Evolutionary conservation across 1,284 basidiomycete genomes (phyloP).

Genomic region (Bondarzewia mesenterica): DNA sequence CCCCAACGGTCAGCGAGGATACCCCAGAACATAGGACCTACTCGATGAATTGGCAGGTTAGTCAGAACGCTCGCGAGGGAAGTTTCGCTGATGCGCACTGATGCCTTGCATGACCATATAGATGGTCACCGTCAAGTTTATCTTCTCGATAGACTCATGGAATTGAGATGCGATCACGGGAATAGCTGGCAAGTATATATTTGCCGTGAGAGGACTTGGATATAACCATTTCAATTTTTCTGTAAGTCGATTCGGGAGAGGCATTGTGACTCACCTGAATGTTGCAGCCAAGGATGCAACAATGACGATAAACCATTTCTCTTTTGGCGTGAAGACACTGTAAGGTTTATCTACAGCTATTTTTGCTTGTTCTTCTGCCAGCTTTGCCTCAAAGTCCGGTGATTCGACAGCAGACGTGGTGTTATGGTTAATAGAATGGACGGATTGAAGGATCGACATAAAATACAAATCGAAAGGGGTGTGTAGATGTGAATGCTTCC

Average conservation of each 20-base stretch:
- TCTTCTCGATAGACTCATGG: conserved; percentile 54
- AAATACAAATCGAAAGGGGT: too few relatives aligned
- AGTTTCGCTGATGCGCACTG: conserved; percentile 32
- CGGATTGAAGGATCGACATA: too few relatives aligned
- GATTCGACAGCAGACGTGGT: too few relatives aligned
- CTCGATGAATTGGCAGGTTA: conserved; percentile 1
- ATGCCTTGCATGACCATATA: conserved; percentile 76
- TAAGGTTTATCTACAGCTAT: conserved; percentile 24
- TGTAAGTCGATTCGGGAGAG: neutral
- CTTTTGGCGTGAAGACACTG: conserved; percentile 44
- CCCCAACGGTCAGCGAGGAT: conserved; percentile 37
- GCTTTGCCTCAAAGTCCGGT: neutral
- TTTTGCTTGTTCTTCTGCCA: neutral
- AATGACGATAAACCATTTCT: conserved; percentile 64
- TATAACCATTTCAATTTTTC: neutral
- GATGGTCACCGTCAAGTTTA: conserved; percentile 72
- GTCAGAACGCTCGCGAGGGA: neutral
- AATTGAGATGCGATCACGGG: conserved; percentile 58
- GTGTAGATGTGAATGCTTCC: too few relatives aligned
- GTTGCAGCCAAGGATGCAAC: conserved; percentile 49
- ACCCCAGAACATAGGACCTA: conserved; percentile 38
- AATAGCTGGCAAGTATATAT: conserved; percentile 74
- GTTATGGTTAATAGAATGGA: too few relatives aligned
- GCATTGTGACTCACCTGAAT: conserved; percentile 41
- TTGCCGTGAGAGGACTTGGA: conserved; percentile 60